Conservation (phyloP, 192 early-diverging fungal species). For the Bifiguratus adelaidae region DNA sequence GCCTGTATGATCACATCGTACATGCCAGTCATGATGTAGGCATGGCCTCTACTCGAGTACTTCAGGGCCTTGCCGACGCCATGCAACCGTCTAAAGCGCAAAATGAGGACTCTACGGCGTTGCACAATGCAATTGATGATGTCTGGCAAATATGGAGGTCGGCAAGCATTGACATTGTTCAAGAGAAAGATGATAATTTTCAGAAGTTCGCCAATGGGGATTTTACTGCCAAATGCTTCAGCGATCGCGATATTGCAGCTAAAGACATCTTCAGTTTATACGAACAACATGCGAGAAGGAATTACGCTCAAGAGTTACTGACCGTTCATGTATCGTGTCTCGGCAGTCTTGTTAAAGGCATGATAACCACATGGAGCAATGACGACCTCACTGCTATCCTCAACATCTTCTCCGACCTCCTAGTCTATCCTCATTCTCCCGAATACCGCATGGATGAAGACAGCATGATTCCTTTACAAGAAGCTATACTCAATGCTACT, state of each 20-base stretch:
- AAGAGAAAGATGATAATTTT: slow-evolving; percentile 10
- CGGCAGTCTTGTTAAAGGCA: slow-evolving; percentile 51
- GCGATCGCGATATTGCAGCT: slow-evolving; percentile 42
- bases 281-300: neutral
- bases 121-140: no score
- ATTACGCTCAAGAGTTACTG: slow-evolving; percentile 7
- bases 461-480: slow-evolving; percentile 54
- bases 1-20: slow-evolving; percentile 59
- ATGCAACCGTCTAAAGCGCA: slow-evolving; percentile 15
- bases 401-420: slow-evolving; percentile 46
- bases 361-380: no score
- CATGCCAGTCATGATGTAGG: slow-evolving; percentile 65
- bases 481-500: slow-evolving; percentile 49
- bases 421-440: slow-evolving; percentile 53
- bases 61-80: slow-evolving; percentile 47
- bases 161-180: no score
- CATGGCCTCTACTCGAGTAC: slow-evolving; percentile 59
- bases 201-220: neutral
- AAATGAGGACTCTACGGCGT: neutral
- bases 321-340: slow-evolving; percentile 13
- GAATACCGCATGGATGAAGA: slow-evolving; percentile 48
- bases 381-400: slow-evolving; percentile 57
- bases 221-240: neutral
- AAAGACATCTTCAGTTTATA: slow-evolving; percentile 35
- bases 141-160: no score